These are phyloP conservation scores for Achaetomium macrosporum DNA, from an alignment of 2,329 filamentous ascomycete species.

Conservation along the genomic window DNA sequence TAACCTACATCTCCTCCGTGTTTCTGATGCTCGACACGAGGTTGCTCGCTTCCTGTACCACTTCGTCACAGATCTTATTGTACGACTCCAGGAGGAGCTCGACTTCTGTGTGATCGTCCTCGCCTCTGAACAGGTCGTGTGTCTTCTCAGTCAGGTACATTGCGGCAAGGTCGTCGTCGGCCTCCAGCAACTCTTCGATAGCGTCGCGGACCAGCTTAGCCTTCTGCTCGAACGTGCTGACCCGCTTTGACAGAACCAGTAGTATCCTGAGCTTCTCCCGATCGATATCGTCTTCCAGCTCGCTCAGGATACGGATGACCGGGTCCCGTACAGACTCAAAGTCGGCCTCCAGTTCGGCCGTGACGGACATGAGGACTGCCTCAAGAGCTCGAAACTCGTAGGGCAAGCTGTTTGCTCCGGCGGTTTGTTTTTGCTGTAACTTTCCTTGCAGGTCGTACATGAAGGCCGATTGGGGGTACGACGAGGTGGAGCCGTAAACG, in stretches of 20 bases:
- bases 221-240: constrained; percentile 97
- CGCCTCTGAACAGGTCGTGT: constrained; percentile 25
- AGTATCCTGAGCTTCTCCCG: constrained; percentile 86
- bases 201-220: constrained; percentile 89
- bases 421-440: constrained; percentile 68
- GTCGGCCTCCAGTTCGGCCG: constrained; percentile 83
- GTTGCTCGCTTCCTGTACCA: constrained; percentile 91
- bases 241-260: constrained; percentile 88
- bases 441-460: constrained; percentile 97
- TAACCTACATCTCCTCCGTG: constrained; percentile 91
- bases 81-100: constrained; percentile 97
- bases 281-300: constrained; percentile 95
- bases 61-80: constrained; percentile 96
- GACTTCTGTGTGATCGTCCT: constrained; percentile 58
- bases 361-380: constrained; percentile 90
- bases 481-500: constrained; percentile 72
- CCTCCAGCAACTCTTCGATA: constrained; percentile 90
- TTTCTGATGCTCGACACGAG: constrained; percentile 92
- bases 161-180: constrained; percentile 85
- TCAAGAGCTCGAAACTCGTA: constrained; percentile 97
- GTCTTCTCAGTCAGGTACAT: constrained; percentile 96
- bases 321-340: constrained; percentile 92
- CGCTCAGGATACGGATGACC: constrained; percentile 79
- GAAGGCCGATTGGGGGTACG: constrained; percentile 88
- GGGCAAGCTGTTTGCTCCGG: constrained; percentile 61